Evolutionary conservation across 2,329 filamentous ascomycete species (phyloP).

Genomic region (Fusarium pseudograminearum): DNA sequence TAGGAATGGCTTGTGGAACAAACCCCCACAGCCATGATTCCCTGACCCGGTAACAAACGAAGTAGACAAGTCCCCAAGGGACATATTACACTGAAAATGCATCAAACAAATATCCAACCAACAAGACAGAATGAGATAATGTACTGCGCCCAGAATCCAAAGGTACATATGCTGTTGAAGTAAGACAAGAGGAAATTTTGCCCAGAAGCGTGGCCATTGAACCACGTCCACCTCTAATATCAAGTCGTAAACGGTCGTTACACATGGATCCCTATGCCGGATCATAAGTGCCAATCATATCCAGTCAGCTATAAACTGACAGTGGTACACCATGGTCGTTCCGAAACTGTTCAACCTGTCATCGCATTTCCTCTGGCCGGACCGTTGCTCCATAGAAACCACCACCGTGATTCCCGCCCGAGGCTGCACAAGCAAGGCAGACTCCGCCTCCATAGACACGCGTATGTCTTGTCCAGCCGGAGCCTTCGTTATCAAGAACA

Average conservation of each 20-base stretch:
- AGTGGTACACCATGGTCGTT: slow-evolving; percentile 9
- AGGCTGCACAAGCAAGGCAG: slow-evolving; percentile 67
- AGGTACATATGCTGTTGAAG: slow-evolving; percentile 14
- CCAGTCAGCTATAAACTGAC: slow-evolving; percentile 14
- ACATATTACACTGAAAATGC: slow-evolving; percentile 38
- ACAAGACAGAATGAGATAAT: slow-evolving; percentile 10
- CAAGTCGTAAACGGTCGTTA: slow-evolving; percentile 43
- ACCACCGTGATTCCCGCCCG: slow-evolving; percentile 57
- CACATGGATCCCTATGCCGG: slow-evolving; percentile 21
- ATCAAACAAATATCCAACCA: slow-evolving; percentile 14
- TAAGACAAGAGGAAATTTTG: slow-evolving; percentile 29
- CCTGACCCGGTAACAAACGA: slow-evolving; percentile 24
- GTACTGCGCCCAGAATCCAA: slow-evolving; percentile 9
- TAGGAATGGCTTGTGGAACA: slow-evolving; percentile 31
- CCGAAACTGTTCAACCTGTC: slow-evolving; percentile 21
- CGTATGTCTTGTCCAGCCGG: slow-evolving; percentile 68
- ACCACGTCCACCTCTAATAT: slow-evolving; percentile 40
- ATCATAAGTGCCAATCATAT: slow-evolving; percentile 15
- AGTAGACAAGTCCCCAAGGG: slow-evolving; percentile 28
- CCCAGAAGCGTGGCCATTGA: slow-evolving; percentile 32
- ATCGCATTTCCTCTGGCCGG: slow-evolving; percentile 64
- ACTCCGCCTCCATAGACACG: slow-evolving; percentile 70
- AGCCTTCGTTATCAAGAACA: slow-evolving; percentile 60
- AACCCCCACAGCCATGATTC: slow-evolving; percentile 23
- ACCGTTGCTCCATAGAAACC: slow-evolving; percentile 68